A percentile compares a stretch with the other conserved stretches of the same genome.
Conservation (phyloP, 306 rosid species). For the Dicorynia guianensis region DNA sequence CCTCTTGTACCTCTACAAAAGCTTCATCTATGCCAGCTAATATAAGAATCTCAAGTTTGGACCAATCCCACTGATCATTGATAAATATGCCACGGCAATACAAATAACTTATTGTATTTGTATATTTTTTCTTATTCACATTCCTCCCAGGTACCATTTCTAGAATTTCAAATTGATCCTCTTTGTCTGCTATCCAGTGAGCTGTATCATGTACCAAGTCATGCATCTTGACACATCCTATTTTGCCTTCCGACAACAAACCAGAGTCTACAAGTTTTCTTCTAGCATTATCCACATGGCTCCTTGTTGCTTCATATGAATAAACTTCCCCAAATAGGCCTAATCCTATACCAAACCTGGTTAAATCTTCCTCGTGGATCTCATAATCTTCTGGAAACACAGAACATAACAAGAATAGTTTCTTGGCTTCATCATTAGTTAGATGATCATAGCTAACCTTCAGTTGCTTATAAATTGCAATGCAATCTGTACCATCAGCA, state of each 20-base stretch:
- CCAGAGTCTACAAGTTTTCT: neutral
- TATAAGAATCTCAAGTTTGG: conserved; percentile 1
- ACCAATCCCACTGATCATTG: neutral
- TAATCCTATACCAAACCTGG: neutral
- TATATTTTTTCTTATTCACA: no score
- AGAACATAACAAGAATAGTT: neutral
- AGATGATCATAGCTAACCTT: neutral
- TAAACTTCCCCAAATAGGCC: neutral
- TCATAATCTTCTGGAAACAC: neutral
- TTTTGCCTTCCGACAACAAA: accelerated
- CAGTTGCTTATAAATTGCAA: no score
- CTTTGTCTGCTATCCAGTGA: neutral
- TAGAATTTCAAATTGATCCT: neutral
- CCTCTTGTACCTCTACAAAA: accelerated
- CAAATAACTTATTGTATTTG: neutral
- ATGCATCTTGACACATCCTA: neutral
- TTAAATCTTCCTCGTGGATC: neutral
- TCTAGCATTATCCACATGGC: neutral
- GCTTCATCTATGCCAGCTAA: neutral
- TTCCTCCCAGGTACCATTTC: no score
- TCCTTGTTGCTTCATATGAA: neutral
- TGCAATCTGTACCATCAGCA: no score
- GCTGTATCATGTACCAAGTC: neutral
- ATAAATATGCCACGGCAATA: neutral
- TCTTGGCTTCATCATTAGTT: neutral